Evolutionary conservation across 805 yeast species (phyloP), one percentile per base, ranked within the genome.

Genomic region (Millerozyma miso): DNA sequence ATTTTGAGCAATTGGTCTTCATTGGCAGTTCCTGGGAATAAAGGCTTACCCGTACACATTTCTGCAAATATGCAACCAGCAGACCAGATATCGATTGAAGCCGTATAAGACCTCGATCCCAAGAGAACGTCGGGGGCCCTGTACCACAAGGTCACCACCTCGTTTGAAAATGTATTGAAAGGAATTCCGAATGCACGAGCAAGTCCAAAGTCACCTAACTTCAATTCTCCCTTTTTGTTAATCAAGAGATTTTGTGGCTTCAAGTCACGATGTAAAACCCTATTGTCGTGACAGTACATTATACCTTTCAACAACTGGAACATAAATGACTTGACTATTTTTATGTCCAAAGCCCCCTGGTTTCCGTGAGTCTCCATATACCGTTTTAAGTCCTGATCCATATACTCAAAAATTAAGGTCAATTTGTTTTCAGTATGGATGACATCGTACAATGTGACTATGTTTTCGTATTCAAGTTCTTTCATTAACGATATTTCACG

Each of bases 151-250:
- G 99, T 93, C 36, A 93, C 99, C 41, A 93, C 98, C 63, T 93
- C 99, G 64, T 91, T 93, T 16, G 97, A 88, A 59, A 90, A 93
- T 0, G 99, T 93, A 67, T 95, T 89, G 48, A 93, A 91, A 2
- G 99, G 99, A 41, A 93, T 95, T 14, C 99, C 99, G 67, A 88
- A 93, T 3, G 99, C 99, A 50, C 99, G 74, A 0, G 98, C 98
- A 44, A 93, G 76, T 31, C 99, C 99, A 62, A 93, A 93, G 70
- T 93, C 99, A 32, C 96, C 99, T 49, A 93, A 71, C 61, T 93
- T 93, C 55, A 93, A 73, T 60, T 86, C 93, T 5, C 99, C 99
- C 61, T 89, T 90, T 52, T 75, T 71, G 63, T 84, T 88, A 55
- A 95, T 91, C 55, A 93, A 76, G 53, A 93, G 70, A 62, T 93